These are phyloP conservation scores for Logfia minima DNA, from an alignment of 129 eudicot genomes.

Conservation along the genomic window DNA sequence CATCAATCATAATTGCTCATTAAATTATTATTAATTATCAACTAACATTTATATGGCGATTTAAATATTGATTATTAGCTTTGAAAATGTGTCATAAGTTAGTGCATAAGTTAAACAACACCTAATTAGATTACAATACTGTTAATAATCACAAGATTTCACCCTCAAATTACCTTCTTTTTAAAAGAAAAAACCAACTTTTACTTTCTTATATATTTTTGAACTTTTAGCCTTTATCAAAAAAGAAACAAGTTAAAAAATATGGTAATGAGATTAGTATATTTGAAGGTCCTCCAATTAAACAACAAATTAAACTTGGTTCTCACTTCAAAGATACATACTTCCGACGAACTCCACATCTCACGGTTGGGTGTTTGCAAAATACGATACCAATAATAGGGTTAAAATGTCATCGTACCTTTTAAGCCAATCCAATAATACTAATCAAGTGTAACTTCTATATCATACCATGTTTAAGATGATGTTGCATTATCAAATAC, in stretches of 20 bases:
- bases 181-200: too few species aligned
- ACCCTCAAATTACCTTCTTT: too few species aligned
- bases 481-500: neutral
- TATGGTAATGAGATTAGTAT: neutral
- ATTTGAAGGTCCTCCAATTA: slow-evolving; percentile 12
- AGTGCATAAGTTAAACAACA: too few species aligned
- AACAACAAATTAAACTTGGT: slow-evolving; percentile 14
- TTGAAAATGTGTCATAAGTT: too few species aligned
- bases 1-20: too few species aligned
- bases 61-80: too few species aligned
- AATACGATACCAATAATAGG: slow-evolving; percentile 19
- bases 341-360: slow-evolving; percentile 34
- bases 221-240: neutral
- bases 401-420: slow-evolving; percentile 33
- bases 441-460: slow-evolving; percentile 20
- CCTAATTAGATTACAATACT: too few species aligned
- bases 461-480: neutral
- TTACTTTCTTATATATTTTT: neutral
- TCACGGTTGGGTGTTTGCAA: slow-evolving; percentile 24
- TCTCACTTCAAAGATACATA: slow-evolving; percentile 22
- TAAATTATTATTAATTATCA: too few species aligned
- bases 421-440: slow-evolving; percentile 37
- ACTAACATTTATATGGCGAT: too few species aligned
- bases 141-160: too few species aligned
- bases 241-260: neutral